These are phyloP conservation scores for Neodidymelliopsis sp. DNA, from an alignment of 2,329 filamentous ascomycete genomes.

Conservation along the genomic window DNA sequence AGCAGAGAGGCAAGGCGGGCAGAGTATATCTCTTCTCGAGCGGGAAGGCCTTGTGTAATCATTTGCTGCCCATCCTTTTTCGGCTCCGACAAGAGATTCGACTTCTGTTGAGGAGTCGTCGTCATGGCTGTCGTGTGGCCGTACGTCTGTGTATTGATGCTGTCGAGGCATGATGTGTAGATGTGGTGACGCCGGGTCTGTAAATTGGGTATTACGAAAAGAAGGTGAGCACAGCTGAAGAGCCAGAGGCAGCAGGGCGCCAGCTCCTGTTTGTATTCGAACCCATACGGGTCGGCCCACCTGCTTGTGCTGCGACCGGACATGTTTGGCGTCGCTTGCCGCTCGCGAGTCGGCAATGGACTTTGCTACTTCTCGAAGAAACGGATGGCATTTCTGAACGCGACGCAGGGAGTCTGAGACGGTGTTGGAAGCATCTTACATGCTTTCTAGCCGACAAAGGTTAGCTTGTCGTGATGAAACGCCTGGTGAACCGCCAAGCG, in stretches of 20 bases:
- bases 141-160: constrained; percentile 42
- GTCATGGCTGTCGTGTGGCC: constrained; percentile 32
- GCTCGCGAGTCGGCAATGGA: constrained; percentile 21
- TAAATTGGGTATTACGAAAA: constrained; percentile 12
- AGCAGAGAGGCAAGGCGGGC: constrained; percentile 22
- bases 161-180: constrained; percentile 37
- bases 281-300: constrained; percentile 19
- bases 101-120: constrained; percentile 46
- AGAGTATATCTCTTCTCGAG: constrained; percentile 29
- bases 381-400: constrained; percentile 12
- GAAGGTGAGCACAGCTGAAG: constrained; percentile 40
- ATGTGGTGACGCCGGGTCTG: constrained; percentile 33
- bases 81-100: constrained; percentile 39
- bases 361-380: constrained; percentile 10
- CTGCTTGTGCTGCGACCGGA: constrained; percentile 23
- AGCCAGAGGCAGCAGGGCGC: constrained; percentile 27
- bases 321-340: constrained; percentile 29
- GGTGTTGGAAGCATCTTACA: constrained; percentile 20
- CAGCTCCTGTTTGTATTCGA: constrained; percentile 25
- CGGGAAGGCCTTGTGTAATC: constrained; percentile 27
- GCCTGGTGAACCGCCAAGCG: constrained; percentile 41
- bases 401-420: constrained; percentile 25
- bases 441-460: constrained; percentile 26
- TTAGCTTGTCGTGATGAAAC: constrained; percentile 39
- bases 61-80: constrained; percentile 36